phyloP scores from a whole-genome alignment of 768 basidiomycete species.

The Psilocybe azurescens region DNA sequence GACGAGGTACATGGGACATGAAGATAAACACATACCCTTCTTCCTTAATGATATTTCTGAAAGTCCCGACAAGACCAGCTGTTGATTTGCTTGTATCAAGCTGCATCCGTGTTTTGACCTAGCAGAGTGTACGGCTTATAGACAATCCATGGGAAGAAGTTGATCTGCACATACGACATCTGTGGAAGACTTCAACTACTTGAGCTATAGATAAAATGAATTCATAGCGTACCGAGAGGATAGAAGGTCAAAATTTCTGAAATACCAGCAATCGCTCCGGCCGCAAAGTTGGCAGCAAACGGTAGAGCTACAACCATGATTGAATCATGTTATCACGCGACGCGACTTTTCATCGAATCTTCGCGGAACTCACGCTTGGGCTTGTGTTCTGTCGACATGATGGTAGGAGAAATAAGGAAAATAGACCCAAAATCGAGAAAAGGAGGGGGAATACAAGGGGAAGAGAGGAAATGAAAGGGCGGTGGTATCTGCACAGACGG shows the following conservation, averaged over 20 bases:
- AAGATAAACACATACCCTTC: slow-evolving; percentile 74
- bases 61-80: slow-evolving; percentile 81
- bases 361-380: slow-evolving; percentile 31
- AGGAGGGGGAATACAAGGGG: slow-evolving; percentile 6
- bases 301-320: slow-evolving; percentile 63
- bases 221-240: slow-evolving; percentile 71
- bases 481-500: slow-evolving; percentile 1
- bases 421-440: neutral
- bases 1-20: neutral
- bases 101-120: slow-evolving; percentile 99
- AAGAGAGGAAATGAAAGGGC: slow-evolving; percentile 1
- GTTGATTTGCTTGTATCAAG: slow-evolving; percentile 84
- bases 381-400: slow-evolving; percentile 34
- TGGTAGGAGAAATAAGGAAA: slow-evolving; percentile 7
- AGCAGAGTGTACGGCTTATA: slow-evolving; percentile 6
- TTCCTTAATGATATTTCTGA: slow-evolving; percentile 81
- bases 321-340: slow-evolving; percentile 8
- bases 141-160: slow-evolving; percentile 5
- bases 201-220: neutral
- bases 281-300: slow-evolving; percentile 88
- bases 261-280: slow-evolving; percentile 95
- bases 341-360: neutral
- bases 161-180: slow-evolving; percentile 77
- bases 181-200: slow-evolving; percentile 28
- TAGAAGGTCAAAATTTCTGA: slow-evolving; percentile 87